These are phyloP conservation scores for Arthrinium puccinioides DNA, from an alignment of 2,329 filamentous ascomycete species.

Conservation along the genomic window DNA sequence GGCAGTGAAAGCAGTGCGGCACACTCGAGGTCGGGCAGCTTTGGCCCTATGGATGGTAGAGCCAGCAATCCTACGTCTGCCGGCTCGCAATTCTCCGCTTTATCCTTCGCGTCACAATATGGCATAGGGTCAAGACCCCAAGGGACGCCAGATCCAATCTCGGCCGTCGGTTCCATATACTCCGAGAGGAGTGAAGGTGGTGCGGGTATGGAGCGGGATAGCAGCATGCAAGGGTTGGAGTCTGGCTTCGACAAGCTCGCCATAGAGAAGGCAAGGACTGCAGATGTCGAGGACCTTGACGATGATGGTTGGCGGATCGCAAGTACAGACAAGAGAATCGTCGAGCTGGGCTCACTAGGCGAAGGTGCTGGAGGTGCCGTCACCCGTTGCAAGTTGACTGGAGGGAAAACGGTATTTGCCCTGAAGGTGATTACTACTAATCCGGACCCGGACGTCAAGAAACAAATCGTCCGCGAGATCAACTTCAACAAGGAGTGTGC, in stretches of 20 bases:
- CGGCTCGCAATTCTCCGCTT: constrained; percentile 76
- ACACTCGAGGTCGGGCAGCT: constrained; percentile 78
- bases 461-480: constrained; percentile 92
- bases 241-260: constrained; percentile 69
- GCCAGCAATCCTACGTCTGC: constrained; percentile 78
- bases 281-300: constrained; percentile 91
- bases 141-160: constrained; percentile 75
- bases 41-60: constrained; percentile 67
- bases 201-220: constrained; percentile 72
- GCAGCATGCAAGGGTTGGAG: constrained; percentile 69
- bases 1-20: constrained; percentile 74
- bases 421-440: constrained; percentile 98
- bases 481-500: constrained; percentile 98
- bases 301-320: constrained; percentile 94
- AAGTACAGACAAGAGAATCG: constrained; percentile 78
- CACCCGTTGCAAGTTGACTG: constrained; percentile 81
- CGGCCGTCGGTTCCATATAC: constrained; percentile 78
- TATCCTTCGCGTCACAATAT: constrained; percentile 71
- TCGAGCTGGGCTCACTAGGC: constrained; percentile 81
- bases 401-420: constrained; percentile 90
- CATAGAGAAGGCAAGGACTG: constrained; percentile 70
- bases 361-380: constrained; percentile 96
- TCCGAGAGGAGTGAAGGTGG: constrained; percentile 74
- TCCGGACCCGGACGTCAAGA: constrained; percentile 95
- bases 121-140: constrained; percentile 60